phyloP scores from a whole-genome alignment of 108 stramenopile genomes.

The Cylindrotheca closterium region DNA sequence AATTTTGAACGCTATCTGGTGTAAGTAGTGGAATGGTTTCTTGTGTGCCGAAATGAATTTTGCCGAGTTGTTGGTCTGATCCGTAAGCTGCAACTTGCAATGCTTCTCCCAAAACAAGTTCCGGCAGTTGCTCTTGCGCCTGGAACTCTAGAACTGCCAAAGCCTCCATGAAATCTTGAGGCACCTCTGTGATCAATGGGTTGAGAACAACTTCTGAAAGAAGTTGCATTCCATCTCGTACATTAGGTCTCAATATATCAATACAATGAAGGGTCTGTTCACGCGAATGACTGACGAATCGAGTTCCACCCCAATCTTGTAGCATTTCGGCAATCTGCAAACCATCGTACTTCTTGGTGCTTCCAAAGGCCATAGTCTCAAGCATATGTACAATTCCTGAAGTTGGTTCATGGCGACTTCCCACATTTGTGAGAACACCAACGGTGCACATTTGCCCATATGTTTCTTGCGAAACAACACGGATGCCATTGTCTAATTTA shows the following conservation, averaged over 20 bases:
- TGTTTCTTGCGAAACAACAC: conserved; percentile 83
- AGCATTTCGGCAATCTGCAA: conserved; percentile 51
- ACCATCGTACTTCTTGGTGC: conserved; percentile 45
- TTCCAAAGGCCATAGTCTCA: conserved; percentile 91
- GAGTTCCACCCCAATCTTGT: conserved; percentile 70
- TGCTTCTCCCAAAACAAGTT: conserved; percentile 81
- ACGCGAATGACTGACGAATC: conserved; percentile 78
- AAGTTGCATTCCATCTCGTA: conserved; percentile 72
- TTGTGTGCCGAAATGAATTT: conserved; percentile 74
- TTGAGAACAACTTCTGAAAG: conserved; percentile 68
- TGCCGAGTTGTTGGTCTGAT: conserved; percentile 76
- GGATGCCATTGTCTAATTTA: conserved; percentile 79
- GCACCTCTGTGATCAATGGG: conserved; percentile 50
- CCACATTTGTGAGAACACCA: conserved; percentile 72
- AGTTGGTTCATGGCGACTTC: conserved; percentile 77
- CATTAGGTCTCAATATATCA: conserved; percentile 91
- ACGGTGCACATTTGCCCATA: conserved; percentile 78
- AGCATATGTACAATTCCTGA: conserved; percentile 83
- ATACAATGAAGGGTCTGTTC: conserved; percentile 94
- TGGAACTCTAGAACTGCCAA: conserved; percentile 81
- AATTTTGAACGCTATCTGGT: conserved; percentile 63
- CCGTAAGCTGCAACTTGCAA: conserved; percentile 90
- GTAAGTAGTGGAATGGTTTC: conserved; percentile 62
- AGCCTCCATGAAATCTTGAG: conserved; percentile 61
- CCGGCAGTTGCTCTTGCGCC: conserved; percentile 70